Evolutionary conservation across 495 filamentous ascomycete genomes (phyloP).

Genomic region (Friedmanniomyces simplex): DNA sequence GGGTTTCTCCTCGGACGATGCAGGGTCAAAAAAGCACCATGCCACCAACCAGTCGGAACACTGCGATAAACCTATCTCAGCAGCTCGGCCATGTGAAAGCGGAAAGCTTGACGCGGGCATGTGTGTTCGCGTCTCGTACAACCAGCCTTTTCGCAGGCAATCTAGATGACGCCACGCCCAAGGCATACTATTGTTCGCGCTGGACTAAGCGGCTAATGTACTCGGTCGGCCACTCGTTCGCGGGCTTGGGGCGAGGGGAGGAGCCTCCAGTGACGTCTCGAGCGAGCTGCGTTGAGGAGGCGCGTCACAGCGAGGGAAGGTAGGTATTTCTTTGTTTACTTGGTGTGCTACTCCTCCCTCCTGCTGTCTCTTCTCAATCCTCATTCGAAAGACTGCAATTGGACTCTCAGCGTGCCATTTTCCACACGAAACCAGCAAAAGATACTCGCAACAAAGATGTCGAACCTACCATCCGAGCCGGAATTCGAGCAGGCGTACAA

Average conservation of each 20-base stretch:
- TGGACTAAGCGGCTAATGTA: not conserved
- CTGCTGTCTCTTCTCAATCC: not conserved
- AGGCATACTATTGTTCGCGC: not conserved
- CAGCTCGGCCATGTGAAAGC: not conserved
- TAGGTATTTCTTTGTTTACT: not conserved
- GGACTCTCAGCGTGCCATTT: too few species aligned
- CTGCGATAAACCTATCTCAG: not conserved
- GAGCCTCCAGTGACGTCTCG: not conserved
- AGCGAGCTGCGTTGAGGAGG: not conserved
- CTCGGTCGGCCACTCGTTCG: too few species aligned
- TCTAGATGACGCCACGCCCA: not conserved
- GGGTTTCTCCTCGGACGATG: not conserved
- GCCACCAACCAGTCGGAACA: not conserved
- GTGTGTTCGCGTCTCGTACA: not conserved
- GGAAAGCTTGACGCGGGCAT: not conserved
- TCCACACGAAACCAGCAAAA: not conserved
- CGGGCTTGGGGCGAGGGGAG: not conserved
- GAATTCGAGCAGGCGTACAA: conserved; percentile 99
- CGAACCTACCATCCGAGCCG: conserved; percentile 77
- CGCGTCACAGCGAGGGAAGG: not conserved
- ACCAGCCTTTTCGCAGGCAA: not conserved
- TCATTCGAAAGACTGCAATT: not conserved
- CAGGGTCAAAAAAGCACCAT: not conserved
- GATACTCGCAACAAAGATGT: conserved; percentile 42
- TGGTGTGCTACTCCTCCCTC: not conserved